Percentiles rank a stretch among this genome's conserved stretches.
Evolutionary conservation across 306 rosid species (phyloP).

Genomic region (Datisca glomerata): DNA sequence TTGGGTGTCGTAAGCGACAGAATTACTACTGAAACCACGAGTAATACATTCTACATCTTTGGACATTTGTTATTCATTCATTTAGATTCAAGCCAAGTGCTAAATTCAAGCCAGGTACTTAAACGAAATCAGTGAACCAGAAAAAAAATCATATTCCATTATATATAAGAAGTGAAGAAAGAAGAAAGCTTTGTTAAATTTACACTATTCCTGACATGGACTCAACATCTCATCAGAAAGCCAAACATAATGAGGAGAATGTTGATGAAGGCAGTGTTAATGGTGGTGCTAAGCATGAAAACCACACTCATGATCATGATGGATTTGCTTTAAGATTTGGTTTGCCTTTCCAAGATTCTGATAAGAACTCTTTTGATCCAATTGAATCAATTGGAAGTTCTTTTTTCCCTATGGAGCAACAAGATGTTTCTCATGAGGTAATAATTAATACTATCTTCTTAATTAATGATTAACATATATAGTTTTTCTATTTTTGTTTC

Average conservation of each 20-base stretch:
- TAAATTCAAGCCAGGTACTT: neutral
- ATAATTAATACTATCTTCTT: neutral
- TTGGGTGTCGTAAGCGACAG: too few species aligned
- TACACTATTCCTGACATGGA: constrained; percentile 8
- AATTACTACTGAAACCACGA: too few species aligned
- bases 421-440: constrained; percentile 8
- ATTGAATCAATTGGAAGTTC: neutral
- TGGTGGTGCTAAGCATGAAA: constrained; percentile 1
- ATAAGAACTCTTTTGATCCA: constrained; percentile 5
- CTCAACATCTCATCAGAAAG: constrained; percentile 9
- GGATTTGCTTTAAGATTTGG: constrained; percentile 1
- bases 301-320: neutral
- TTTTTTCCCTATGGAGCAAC: neutral
- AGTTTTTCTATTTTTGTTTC: too few species aligned
- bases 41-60: too few species aligned
- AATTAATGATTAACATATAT: too few species aligned
- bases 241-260: constrained; percentile 4
- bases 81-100: neutral
- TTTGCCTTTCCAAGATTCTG: neutral
- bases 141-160: constrained; percentile 1
- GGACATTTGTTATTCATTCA: constrained; percentile 3
- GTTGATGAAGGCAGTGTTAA: constrained; percentile 1
- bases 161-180: constrained; percentile 3
- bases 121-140: neutral
- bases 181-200: neutral